A percentile compares a stretch with the other conserved stretches of the same genome.
These are phyloP conservation scores for Chlamydomonas incerta DNA, from an alignment of 139 green algal genomes.

Conservation along the genomic window DNA sequence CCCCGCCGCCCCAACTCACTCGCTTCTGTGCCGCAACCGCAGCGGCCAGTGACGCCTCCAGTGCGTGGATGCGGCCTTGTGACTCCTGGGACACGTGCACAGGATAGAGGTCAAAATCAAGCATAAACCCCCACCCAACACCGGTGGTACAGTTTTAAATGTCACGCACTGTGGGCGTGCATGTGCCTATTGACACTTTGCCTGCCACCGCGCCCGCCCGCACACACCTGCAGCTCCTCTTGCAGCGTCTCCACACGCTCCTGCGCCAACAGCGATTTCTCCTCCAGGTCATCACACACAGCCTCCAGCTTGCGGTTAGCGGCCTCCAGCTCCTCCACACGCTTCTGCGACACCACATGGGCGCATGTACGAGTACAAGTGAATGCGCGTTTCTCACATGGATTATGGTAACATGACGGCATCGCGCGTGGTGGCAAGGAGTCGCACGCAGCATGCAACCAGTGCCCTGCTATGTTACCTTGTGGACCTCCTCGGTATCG, in stretches of 20 bases:
- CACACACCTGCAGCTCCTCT: conserved; percentile 11
- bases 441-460: too few species aligned
- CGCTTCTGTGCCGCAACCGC: conserved; percentile 9
- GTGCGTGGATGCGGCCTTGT: not conserved
- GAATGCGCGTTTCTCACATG: too few species aligned
- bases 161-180: too few species aligned
- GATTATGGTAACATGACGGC: too few species aligned
- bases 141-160: too few species aligned
- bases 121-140: too few species aligned
- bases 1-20: conserved; percentile 1
- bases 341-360: too few species aligned
- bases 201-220: not conserved
- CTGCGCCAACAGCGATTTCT: conserved; percentile 12
- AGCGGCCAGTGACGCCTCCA: not conserved
- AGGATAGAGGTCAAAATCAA: too few species aligned
- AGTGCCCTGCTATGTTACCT: too few species aligned
- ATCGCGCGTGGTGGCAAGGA: too few species aligned
- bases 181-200: not conserved
- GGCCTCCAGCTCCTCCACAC: conserved; percentile 33
- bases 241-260: conserved; percentile 29
- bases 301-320: conserved; percentile 50
- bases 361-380: too few species aligned
- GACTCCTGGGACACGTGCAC: too few species aligned
- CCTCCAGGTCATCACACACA: conserved; percentile 46
- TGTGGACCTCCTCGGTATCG: not conserved